Conservation (phyloP, 2,329 filamentous ascomycete species). For the Pestalotiopsis sp. region DNA sequence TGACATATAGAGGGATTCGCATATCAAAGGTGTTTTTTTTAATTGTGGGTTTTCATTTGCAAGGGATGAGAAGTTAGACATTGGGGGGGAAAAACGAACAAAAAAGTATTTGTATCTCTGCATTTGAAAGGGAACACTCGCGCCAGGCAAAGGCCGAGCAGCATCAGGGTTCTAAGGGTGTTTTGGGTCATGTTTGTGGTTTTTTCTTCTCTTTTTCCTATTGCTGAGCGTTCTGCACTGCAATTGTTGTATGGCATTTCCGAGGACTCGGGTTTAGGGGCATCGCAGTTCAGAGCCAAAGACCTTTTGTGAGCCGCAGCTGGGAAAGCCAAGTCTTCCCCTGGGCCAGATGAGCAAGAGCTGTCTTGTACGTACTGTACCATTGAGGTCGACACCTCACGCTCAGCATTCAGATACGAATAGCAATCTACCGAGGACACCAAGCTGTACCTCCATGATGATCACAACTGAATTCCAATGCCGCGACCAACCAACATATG, state of each 20-base stretch:
- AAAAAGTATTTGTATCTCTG: slow-evolving; percentile 24
- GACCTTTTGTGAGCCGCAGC: neutral
- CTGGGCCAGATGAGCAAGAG: neutral
- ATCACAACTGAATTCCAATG: neutral
- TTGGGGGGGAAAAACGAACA: slow-evolving; percentile 26
- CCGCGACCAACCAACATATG: neutral
- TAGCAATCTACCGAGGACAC: neutral
- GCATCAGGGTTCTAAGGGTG: slow-evolving; percentile 16
- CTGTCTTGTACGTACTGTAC: neutral
- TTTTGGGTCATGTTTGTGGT: slow-evolving; percentile 22
- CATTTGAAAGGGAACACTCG: slow-evolving; percentile 7
- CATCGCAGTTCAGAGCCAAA: neutral
- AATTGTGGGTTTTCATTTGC: slow-evolving; percentile 6
- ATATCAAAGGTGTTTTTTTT: slow-evolving; percentile 33
- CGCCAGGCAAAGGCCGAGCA: slow-evolving; percentile 6
- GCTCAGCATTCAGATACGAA: neutral
- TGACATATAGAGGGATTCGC: slow-evolving; percentile 20
- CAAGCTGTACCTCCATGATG: slow-evolving; percentile 1
- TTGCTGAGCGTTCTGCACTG: slow-evolving; percentile 19
- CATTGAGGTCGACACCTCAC: neutral
- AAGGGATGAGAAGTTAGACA: slow-evolving; percentile 26
- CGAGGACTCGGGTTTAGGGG: neutral
- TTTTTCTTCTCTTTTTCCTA: slow-evolving; percentile 21
- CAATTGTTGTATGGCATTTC: slow-evolving; percentile 20
- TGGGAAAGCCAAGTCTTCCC: neutral